These are phyloP conservation scores for Tolypocladium pustulatum DNA, from an alignment of 2,329 filamentous ascomycete species.

Conservation along the genomic window DNA sequence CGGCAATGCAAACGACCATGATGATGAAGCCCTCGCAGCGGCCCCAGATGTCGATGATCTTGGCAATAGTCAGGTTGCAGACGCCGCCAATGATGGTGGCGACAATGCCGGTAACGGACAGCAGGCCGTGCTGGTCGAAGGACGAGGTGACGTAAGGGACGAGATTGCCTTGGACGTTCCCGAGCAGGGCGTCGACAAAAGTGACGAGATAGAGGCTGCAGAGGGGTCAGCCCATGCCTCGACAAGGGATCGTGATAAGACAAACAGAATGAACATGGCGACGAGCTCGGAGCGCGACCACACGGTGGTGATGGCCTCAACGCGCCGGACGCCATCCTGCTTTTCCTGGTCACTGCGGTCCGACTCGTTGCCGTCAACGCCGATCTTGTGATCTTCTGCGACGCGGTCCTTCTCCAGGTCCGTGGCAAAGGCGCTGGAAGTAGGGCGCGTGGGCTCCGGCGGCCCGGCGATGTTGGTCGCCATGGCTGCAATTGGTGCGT, in stretches of 20 bases:
- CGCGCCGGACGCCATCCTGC: constrained; percentile 25
- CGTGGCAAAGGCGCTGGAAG: not conserved
- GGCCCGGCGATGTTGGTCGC: not conserved
- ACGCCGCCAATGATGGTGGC: constrained; percentile 33
- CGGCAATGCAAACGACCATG: constrained; percentile 31
- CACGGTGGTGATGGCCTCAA: constrained; percentile 26
- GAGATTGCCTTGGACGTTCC: constrained; percentile 34
- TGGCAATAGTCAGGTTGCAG: constrained; percentile 30
- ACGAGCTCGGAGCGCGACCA: constrained; percentile 25
- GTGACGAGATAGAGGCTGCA: constrained; percentile 27
- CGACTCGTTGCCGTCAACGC: not conserved
- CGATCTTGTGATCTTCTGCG: not conserved
- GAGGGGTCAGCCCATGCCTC: not conserved
- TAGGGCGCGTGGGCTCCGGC: not conserved
- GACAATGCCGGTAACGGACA: constrained; percentile 55
- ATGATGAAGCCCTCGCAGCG: constrained; percentile 34
- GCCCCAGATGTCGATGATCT: constrained; percentile 38
- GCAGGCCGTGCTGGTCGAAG: constrained; percentile 53
- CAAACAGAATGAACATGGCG: constrained; percentile 26
- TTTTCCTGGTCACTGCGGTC: constrained; percentile 12
- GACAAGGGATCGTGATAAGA: not conserved
- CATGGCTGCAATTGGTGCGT: not conserved
- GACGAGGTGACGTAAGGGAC: constrained; percentile 56
- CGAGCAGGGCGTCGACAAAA: constrained; percentile 25
- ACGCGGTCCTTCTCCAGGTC: not conserved